Evolutionary conservation across 148 eudicot genomes (phyloP).

Genomic region (Limonium bicolor): DNA sequence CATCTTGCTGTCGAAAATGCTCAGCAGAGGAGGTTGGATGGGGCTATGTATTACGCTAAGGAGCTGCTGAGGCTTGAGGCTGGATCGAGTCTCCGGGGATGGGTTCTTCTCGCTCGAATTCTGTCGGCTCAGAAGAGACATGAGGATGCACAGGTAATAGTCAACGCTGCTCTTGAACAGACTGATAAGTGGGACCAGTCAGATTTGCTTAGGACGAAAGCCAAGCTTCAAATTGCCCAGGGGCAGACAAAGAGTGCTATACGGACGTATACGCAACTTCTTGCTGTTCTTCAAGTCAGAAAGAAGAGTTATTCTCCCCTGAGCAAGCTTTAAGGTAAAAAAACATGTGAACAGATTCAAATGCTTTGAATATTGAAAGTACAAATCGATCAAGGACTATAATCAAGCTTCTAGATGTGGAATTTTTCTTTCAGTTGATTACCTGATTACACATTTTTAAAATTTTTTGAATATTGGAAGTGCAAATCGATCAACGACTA

Average conservation of each 20-base stretch:
- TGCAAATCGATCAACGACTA: too few species aligned
- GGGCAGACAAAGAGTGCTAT: constrained; percentile 44
- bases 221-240: constrained; percentile 66
- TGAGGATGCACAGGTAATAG: constrained; percentile 50
- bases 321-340: constrained; percentile 43
- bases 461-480: too few species aligned
- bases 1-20: constrained; percentile 72
- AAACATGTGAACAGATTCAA: too few species aligned
- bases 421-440: too few species aligned
- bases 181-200: constrained; percentile 82
- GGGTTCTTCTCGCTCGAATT: constrained; percentile 65
- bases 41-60: constrained; percentile 61
- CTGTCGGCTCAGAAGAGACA: constrained; percentile 67
- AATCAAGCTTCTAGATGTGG: too few species aligned
- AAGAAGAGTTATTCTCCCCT: constrained; percentile 39
- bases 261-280: constrained; percentile 57
- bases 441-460: too few species aligned
- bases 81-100: constrained; percentile 51
- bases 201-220: constrained; percentile 63
- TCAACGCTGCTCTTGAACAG: constrained; percentile 74
- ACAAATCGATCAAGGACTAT: too few species aligned
- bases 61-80: constrained; percentile 44
- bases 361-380: too few species aligned
- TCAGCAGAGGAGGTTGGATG: constrained; percentile 81
- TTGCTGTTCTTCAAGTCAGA: constrained; percentile 72